Evolutionary conservation across 169 alveolate genomes (phyloP).

Genomic region (Eimeria acervulina): DNA sequence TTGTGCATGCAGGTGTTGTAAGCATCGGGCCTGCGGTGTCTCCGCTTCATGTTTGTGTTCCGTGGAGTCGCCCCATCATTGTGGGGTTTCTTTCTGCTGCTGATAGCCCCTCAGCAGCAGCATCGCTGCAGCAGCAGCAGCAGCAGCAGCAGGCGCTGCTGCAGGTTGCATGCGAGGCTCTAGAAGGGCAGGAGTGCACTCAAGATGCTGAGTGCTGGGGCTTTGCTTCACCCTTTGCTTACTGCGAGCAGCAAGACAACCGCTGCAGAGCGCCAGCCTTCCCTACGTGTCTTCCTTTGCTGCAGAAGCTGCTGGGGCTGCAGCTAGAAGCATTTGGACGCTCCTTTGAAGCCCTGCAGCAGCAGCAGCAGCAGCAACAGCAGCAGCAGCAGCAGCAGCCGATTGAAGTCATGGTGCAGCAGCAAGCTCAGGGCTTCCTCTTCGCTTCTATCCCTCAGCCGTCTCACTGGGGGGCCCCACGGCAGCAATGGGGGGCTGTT

Average conservation of each 20-base stretch:
- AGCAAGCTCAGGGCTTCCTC: constrained; percentile 57
- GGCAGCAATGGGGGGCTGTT: constrained; percentile 13
- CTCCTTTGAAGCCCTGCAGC: constrained; percentile 35
- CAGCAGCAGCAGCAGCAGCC: constrained; percentile 60
- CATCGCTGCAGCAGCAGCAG: background rate
- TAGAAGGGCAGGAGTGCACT: constrained; percentile 48
- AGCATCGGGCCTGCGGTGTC: constrained; percentile 43
- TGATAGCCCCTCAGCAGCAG: background rate
- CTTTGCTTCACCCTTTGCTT: constrained; percentile 24
- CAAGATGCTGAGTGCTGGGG: constrained; percentile 56
- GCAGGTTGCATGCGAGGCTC: constrained; percentile 21
- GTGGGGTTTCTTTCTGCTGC: constrained; percentile 17
- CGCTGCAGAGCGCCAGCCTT: constrained; percentile 22
- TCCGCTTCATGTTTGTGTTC: constrained; percentile 49
- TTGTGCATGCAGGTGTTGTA: background rate
- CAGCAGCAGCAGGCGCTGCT: background rate
- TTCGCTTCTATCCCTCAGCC: constrained; percentile 11
- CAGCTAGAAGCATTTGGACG: constrained; percentile 31
- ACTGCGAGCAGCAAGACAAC: background rate
- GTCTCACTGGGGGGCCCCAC: constrained; percentile 6
- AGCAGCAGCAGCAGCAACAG: constrained; percentile 56
- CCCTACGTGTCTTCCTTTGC: constrained; percentile 32
- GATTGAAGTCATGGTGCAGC: constrained; percentile 45
- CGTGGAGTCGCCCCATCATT: constrained; percentile 38
- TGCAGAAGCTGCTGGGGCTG: constrained; percentile 29